Evolutionary conservation across 148 eudicot genomes (phyloP), one percentile per base, ranked within the genome.

Genomic region (Cornus florida): DNA sequence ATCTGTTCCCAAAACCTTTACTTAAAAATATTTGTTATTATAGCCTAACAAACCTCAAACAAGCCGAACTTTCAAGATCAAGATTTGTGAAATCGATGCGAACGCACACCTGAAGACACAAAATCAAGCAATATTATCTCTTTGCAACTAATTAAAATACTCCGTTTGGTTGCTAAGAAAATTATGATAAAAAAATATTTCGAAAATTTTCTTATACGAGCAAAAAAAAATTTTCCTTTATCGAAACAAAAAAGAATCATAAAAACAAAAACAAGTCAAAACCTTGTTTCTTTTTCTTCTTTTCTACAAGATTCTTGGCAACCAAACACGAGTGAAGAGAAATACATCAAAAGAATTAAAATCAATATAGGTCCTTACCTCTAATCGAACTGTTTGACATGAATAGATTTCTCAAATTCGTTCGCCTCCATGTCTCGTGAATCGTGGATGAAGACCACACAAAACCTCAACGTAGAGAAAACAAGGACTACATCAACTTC

Each of bases 371-470:
- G 41, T 43, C 8, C 60, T 16, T 65, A 75, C 78, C 78, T 65
- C 11, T 23, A 28, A 66, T 43, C 9, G 78, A 75, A 75, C 39
- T 5, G 73, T 39, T 38, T 79, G 71, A 79, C 56, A 65, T n/a
- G 43, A 22, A 65, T 14, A 60, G 65, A 28, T 2, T 33, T 46
- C 10, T 83, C 78, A 12, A 72, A 79, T 62, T 86, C 89, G 82
- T 83, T 76, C 8, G 81, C 82, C 84, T 86, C 86, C 89, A 86
- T 86, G 20, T 28, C 62, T 72, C 35, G 22, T 5, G 8, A 7
- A 6, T 43, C 4, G 48, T 6, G 10, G 48, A 43, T 43, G 77
- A 72, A 65, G 78, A 65, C 65, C 70, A 75, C 65, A 41, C 20
- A 50, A 65, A 75, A 65, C 39, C 19, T 50, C 57, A 3, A 23